Percentiles rank a stretch among this genome's conserved stretches.
phyloP scores from a whole-genome alignment of 2,329 filamentous ascomycete genomes.

The Leptosphaerulina australis region DNA sequence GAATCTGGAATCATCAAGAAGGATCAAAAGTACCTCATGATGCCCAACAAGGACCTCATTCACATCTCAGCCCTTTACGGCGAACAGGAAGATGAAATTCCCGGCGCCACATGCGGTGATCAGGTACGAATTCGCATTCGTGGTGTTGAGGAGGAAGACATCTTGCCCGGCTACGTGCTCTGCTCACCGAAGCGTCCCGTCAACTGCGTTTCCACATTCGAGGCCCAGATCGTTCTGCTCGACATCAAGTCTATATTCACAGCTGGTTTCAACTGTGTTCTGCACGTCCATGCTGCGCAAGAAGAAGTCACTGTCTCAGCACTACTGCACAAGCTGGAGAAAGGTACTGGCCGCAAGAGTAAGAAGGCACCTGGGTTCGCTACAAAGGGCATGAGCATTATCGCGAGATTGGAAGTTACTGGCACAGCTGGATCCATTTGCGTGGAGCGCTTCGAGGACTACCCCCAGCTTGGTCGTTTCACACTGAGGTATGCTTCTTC shows the following conservation, averaged over 20 bases:
- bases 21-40: slow-evolving; percentile 83
- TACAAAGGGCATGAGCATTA: slow-evolving; percentile 80
- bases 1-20: slow-evolving; percentile 93
- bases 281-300: slow-evolving; percentile 96
- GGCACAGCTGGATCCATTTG: slow-evolving; percentile 87
- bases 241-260: slow-evolving; percentile 94
- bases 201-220: slow-evolving; percentile 86
- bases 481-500: slow-evolving; percentile 33
- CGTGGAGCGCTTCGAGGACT: slow-evolving; percentile 93
- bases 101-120: slow-evolving; percentile 84
- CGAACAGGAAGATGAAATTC: slow-evolving; percentile 92
- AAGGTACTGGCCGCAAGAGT: slow-evolving; percentile 90
- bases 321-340: slow-evolving; percentile 91
- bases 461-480: slow-evolving; percentile 68
- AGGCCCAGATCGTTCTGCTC: slow-evolving; percentile 94
- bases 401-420: slow-evolving; percentile 86
- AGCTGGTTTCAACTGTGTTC: slow-evolving; percentile 95
- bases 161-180: slow-evolving; percentile 92
- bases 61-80: slow-evolving; percentile 87
- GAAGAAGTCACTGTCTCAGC: slow-evolving; percentile 94
- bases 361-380: slow-evolving; percentile 93
- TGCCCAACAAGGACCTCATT: slow-evolving; percentile 88
- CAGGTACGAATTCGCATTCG: slow-evolving; percentile 91
- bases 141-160: slow-evolving; percentile 96
- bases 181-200: slow-evolving; percentile 94